These are phyloP conservation scores for Aspergillus puulaauensis DNA, from an alignment of 2,329 filamentous ascomycete species.

Conservation along the genomic window DNA sequence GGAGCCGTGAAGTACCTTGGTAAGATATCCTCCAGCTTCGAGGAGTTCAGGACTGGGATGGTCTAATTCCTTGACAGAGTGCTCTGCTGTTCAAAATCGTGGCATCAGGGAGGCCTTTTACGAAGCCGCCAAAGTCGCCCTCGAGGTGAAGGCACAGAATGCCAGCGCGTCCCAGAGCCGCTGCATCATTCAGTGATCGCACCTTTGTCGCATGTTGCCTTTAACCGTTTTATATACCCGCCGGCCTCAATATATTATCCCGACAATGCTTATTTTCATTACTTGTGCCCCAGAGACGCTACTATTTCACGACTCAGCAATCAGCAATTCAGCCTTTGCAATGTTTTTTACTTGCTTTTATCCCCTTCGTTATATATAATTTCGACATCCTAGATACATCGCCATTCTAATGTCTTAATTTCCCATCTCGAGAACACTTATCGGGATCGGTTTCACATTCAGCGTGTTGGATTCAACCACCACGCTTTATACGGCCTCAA, in stretches of 20 bases:
- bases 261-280: not conserved
- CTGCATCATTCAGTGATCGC: conserved; percentile 37
- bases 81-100: conserved; percentile 96
- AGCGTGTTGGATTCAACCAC: not conserved
- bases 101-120: conserved; percentile 99
- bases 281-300: not conserved
- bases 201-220: not conserved
- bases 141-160: conserved; percentile 52
- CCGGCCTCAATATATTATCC: not conserved
- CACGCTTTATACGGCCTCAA: not conserved
- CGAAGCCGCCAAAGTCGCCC: conserved; percentile 89
- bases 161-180: conserved; percentile 31
- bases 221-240: conserved; percentile 18
- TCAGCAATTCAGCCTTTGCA: conserved; percentile 14
- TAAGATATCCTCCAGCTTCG: conserved; percentile 36
- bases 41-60: not conserved
- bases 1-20: conserved; percentile 87
- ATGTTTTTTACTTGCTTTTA: not conserved
- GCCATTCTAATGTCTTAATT: conserved; percentile 17
- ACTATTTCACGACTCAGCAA: conserved; percentile 1
- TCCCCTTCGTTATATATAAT: conserved; percentile 23
- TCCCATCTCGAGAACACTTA: not conserved
- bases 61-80: conserved; percentile 59
- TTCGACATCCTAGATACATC: conserved; percentile 6
- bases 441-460: conserved; percentile 1